A percentile compares a stretch with the other conserved stretches of the same genome.
Evolutionary conservation across 2,329 filamentous ascomycete genomes (phyloP).

Genomic region (Venturia aucupariae): DNA sequence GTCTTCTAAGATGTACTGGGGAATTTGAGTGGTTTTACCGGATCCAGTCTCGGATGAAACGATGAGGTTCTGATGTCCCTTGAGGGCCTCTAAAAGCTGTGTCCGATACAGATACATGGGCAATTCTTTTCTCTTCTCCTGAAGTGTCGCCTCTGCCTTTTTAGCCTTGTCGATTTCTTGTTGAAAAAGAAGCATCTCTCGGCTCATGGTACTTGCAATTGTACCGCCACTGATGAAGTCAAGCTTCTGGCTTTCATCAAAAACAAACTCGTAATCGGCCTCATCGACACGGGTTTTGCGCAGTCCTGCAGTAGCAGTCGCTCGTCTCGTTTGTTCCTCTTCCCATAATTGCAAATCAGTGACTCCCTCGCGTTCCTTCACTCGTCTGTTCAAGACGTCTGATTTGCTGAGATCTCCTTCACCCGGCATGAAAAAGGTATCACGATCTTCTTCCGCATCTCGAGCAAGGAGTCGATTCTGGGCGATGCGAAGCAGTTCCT

Average conservation of each 20-base stretch:
- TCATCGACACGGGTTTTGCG: conserved; percentile 64
- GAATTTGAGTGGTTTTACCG: conserved; percentile 91
- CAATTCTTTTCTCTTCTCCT: conserved; percentile 81
- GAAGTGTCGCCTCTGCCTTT: conserved; percentile 76
- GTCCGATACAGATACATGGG: conserved; percentile 86
- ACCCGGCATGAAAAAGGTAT: conserved; percentile 93
- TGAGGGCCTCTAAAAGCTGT: conserved; percentile 76
- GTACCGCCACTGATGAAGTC: conserved; percentile 76
- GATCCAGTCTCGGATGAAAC: conserved; percentile 92
- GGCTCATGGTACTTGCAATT: conserved; percentile 62
- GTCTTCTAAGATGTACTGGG: conserved; percentile 86
- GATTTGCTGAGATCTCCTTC: conserved; percentile 81
- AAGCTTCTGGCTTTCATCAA: conserved; percentile 83
- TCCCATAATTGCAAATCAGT: conserved; percentile 98
- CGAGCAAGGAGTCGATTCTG: conserved; percentile 72
- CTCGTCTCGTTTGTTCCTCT: conserved; percentile 75
- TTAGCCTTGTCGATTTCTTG: conserved; percentile 83
- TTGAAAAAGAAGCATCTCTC: conserved; percentile 70
- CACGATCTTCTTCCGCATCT: conserved; percentile 64
- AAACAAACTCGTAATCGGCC: conserved; percentile 82
- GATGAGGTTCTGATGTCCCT: conserved; percentile 77
- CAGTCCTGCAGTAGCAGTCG: conserved; percentile 70
- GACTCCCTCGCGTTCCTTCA: conserved; percentile 79
- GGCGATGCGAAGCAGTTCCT: conserved; percentile 65
- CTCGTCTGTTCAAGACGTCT: conserved; percentile 79